Evolutionary conservation across 805 yeast species (phyloP).

Genomic region (Limtongia smithiae): DNA sequence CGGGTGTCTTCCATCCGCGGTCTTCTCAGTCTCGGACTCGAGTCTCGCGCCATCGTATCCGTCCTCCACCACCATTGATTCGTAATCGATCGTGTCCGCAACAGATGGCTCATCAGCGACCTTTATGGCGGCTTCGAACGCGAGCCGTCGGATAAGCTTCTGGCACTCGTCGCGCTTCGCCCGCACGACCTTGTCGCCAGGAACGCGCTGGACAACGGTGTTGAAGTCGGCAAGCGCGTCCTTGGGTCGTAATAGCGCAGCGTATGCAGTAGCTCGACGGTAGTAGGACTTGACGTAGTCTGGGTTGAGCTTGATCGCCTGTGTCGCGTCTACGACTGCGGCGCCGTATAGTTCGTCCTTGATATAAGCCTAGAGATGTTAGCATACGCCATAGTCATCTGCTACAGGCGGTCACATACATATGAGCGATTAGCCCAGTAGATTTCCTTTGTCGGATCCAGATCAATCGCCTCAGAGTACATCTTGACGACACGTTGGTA

Average conservation of each 20-base stretch:
- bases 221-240: conserved; percentile 70
- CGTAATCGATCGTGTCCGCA: conserved; percentile 48
- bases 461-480: conserved; percentile 75
- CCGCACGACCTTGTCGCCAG: conserved; percentile 65
- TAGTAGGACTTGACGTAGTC: conserved; percentile 75
- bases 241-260: conserved; percentile 71
- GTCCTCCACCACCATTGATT: conserved; percentile 46
- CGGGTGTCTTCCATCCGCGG: conserved; percentile 32
- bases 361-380: conserved; percentile 58
- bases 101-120: conserved; percentile 58
- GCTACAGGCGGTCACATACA: conserved; percentile 8
- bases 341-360: conserved; percentile 82
- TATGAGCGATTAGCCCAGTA: conserved; percentile 87
- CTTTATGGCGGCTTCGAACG: conserved; percentile 84
- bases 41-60: conserved; percentile 59
- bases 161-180: conserved; percentile 60
- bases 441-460: conserved; percentile 73
- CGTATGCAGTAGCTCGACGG: conserved; percentile 77
- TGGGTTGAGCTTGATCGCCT: conserved; percentile 65
- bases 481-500: conserved; percentile 67
- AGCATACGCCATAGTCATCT: not conserved
- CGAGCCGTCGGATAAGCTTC: conserved; percentile 62
- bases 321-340: conserved; percentile 74
- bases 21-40: conserved; percentile 31
- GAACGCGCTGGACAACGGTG: conserved; percentile 56